Percentiles rank a stretch among this genome's conserved stretches.
These are phyloP conservation scores for Discostella stelligera DNA, from an alignment of 352 stramenopile species.

Conservation along the genomic window DNA sequence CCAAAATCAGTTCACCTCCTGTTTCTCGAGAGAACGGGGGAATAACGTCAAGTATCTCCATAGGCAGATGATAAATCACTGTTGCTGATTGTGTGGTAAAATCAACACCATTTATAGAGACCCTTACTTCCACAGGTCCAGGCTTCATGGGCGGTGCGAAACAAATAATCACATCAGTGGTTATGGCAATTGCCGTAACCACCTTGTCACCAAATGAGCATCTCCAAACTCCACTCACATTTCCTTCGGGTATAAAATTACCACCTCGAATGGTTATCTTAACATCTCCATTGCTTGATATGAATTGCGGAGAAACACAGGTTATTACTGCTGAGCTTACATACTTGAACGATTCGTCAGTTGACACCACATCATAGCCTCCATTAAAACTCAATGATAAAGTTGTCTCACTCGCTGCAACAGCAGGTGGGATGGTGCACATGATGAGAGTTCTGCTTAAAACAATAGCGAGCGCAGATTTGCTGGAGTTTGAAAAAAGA, in stretches of 20 bases:
- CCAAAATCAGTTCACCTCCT: slow-evolving; percentile 7
- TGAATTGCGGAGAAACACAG: slow-evolving; percentile 9
- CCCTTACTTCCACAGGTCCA: slow-evolving; percentile 9
- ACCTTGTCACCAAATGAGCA: slow-evolving; percentile 27
- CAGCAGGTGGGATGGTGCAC: slow-evolving; percentile 16
- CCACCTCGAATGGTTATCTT: slow-evolving; percentile 5
- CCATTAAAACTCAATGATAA: slow-evolving; percentile 36
- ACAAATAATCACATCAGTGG: slow-evolving; percentile 14
- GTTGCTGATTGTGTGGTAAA: slow-evolving; percentile 1
- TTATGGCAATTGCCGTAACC: slow-evolving; percentile 11
- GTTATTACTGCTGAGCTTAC: not conserved
- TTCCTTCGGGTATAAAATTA: slow-evolving; percentile 14
- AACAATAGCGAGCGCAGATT: slow-evolving; percentile 13
- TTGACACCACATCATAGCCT: slow-evolving; percentile 19
- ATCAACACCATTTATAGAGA: slow-evolving; percentile 34
- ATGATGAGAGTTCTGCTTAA: slow-evolving; percentile 30
- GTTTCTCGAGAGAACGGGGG: slow-evolving; percentile 6
- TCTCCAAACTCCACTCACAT: not conserved
- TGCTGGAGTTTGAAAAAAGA: slow-evolving; percentile 14
- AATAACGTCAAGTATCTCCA: slow-evolving; percentile 26
- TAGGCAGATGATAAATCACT: slow-evolving; percentile 22
- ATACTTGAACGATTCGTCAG: slow-evolving; percentile 26
- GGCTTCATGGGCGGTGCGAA: slow-evolving; percentile 25
- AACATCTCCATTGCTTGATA: slow-evolving; percentile 21
- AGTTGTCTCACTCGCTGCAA: not conserved